Evolutionary conservation across 768 basidiomycete species (phyloP).

Genomic region (Cystofilobasidium capitatum): DNA sequence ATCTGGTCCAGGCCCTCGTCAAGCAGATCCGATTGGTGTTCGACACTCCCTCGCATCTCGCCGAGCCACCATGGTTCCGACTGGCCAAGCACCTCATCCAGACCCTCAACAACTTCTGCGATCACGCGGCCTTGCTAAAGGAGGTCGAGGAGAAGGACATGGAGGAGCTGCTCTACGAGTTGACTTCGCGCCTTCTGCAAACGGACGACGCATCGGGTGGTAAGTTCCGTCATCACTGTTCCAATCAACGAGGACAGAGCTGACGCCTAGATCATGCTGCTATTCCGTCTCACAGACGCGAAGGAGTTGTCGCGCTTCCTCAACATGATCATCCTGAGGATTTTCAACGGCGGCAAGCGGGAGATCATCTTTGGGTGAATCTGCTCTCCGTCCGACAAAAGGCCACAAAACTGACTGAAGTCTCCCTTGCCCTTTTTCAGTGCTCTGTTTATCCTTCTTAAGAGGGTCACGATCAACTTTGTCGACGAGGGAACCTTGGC

Average conservation of each 20-base stretch:
- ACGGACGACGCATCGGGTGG: slow-evolving; percentile 57
- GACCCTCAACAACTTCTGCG: slow-evolving; percentile 87
- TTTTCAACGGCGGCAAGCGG: slow-evolving; percentile 80
- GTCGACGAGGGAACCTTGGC: slow-evolving; percentile 44
- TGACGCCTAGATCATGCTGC: not conserved
- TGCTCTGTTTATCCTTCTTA: slow-evolving; percentile 67
- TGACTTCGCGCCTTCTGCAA: slow-evolving; percentile 81
- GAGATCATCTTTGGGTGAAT: slow-evolving; percentile 84
- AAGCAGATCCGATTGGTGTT: slow-evolving; percentile 24
- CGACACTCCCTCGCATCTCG: not conserved
- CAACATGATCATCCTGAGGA: slow-evolving; percentile 91
- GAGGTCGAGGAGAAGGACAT: slow-evolving; percentile 75
- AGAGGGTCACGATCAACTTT: slow-evolving; percentile 54
- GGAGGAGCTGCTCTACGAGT: slow-evolving; percentile 76
- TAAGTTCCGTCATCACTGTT: slow-evolving; percentile 39
- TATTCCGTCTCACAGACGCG: slow-evolving; percentile 49
- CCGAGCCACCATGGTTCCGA: slow-evolving; percentile 45
- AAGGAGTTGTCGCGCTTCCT: slow-evolving; percentile 93
- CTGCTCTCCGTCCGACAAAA: not conserved
- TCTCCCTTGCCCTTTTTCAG: slow-evolving; percentile 39
- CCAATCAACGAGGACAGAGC: not conserved
- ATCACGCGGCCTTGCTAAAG: slow-evolving; percentile 76
- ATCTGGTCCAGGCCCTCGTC: slow-evolving; percentile 79
- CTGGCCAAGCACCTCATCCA: slow-evolving; percentile 96
- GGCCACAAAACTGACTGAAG: not conserved